Evolutionary conservation across 495 filamentous ascomycete species (phyloP).

Genomic region (Aspergillus mulundensis): DNA sequence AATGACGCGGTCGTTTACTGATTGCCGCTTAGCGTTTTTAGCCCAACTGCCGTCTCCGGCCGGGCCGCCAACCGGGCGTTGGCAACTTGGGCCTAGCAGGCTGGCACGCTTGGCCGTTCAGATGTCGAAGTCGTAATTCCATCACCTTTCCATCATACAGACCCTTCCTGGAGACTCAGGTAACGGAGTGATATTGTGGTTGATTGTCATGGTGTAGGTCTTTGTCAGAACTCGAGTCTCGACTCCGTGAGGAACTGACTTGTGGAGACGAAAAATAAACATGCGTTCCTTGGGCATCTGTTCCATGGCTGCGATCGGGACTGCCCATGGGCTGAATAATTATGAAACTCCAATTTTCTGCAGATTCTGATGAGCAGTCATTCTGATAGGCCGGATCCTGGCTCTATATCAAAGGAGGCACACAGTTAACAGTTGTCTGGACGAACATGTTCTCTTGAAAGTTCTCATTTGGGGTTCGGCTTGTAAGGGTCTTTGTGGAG

Average conservation of each 20-base stretch:
- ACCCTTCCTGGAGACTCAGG: too few species aligned
- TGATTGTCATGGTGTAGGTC: too few species aligned
- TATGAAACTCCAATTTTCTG: background rate
- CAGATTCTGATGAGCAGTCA: background rate
- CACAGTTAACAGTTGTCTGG: background rate
- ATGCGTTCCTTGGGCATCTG: constrained; percentile 15
- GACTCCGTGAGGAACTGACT: background rate
- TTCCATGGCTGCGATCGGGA: constrained; percentile 14
- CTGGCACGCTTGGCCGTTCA: too few species aligned
- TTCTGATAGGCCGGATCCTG: background rate
- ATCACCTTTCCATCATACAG: too few species aligned
- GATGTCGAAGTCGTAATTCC: too few species aligned
- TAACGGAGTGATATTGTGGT: too few species aligned
- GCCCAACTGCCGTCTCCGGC: background rate
- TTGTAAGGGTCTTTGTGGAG: too few species aligned
- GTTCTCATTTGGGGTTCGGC: background rate
- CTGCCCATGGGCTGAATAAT: constrained; percentile 8
- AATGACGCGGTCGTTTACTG: background rate
- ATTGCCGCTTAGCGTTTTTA: constrained; percentile 6
- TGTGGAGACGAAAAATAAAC: constrained; percentile 16
- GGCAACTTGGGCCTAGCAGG: background rate
- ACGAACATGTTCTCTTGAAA: background rate
- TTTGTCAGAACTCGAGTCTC: background rate
- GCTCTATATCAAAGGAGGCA: background rate
- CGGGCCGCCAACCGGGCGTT: background rate